Evolutionary conservation across 768 basidiomycete genomes (phyloP), one percentile per base, ranked within the genome.

Genomic region (Agaricus bisporus): DNA sequence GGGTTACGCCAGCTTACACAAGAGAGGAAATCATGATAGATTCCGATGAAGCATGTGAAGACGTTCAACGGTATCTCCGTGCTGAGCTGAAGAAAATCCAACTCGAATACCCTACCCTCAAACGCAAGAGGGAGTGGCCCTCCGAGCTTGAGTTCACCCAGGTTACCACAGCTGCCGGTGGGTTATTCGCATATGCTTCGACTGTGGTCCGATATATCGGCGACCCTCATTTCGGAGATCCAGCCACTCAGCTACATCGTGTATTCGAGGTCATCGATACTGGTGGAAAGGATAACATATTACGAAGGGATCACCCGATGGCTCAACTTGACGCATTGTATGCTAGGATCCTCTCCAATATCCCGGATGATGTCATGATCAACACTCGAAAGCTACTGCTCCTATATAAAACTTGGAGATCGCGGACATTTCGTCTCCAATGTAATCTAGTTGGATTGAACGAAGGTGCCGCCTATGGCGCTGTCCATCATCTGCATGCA

Each of bases 171-270:
- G 63, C 58, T n/a, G 58, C 66, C 3, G 59, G 56, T 3, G 63
- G 65, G 8, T 59, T 59, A 41, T 67, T 66, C 38, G 61, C 67
- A 32, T 67, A 65, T 28, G 61, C 58, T 3, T 55, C 63, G 0
- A 63, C 62, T 5, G 58, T 59, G 22, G 38, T 65, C 10, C 57
- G 60, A 15, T 66, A 58, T 48, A 52, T 66, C 26, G 61, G 51
- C 14, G 57, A 58, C 20, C 47, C 47, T 10, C 3, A 5, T 4
- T 20, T 18, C n/a, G 29, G 47, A 5, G 18, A 52, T 10, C 52
- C 56, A 2, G 26, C 37, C 3, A 11, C n/a, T 22, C 41, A 57
- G 46, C 8, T 41, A 41, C 17, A 53, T 41, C 15, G 17, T 18
- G 17, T 48, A 10, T 32, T 48, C 7, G 32, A 22, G 4, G 32